These are phyloP conservation scores for Hydnum rufescens DNA, from an alignment of 768 basidiomycete species.

Conservation along the genomic window DNA sequence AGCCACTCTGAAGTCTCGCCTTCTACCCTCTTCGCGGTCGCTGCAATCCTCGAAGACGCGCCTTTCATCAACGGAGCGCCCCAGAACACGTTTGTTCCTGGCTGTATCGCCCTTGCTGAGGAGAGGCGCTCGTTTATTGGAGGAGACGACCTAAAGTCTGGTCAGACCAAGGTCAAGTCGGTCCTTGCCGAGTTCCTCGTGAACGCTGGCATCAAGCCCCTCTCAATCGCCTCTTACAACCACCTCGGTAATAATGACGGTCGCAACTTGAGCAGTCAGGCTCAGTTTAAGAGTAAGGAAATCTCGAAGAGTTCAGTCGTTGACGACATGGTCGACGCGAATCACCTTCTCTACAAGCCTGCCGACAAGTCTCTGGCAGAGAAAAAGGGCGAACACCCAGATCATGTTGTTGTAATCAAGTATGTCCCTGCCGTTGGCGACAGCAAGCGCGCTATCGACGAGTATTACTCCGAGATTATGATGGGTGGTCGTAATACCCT, in stretches of 20 bases:
- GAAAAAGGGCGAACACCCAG: slow-evolving; percentile 86
- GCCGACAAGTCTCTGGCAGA: slow-evolving; percentile 17
- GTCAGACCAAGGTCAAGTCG: slow-evolving; percentile 93
- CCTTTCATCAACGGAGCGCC: slow-evolving; percentile 97
- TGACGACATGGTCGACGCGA: slow-evolving; percentile 93
- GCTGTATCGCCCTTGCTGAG: slow-evolving; percentile 84
- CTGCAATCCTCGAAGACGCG: slow-evolving; percentile 82
- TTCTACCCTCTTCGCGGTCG: slow-evolving; percentile 88
- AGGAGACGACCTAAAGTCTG: slow-evolving; percentile 94
- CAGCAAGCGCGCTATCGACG: slow-evolving; percentile 97
- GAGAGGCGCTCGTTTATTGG: slow-evolving; percentile 80
- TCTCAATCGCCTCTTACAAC: slow-evolving; percentile 95
- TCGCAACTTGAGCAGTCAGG: slow-evolving; percentile 70
- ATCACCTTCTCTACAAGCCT: slow-evolving; percentile 77
- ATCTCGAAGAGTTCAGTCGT: slow-evolving; percentile 94
- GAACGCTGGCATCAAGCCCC: slow-evolving; percentile 94
- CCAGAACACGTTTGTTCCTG: slow-evolving; percentile 97
- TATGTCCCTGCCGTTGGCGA: slow-evolving; percentile 93
- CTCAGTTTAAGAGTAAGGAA: slow-evolving; percentile 96
- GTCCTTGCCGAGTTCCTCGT: slow-evolving; percentile 97
- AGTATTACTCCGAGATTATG: slow-evolving; percentile 96
- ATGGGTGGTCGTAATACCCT: slow-evolving; percentile 88
- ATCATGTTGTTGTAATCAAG: slow-evolving; percentile 94
- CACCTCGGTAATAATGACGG: slow-evolving; percentile 98
- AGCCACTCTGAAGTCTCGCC: slow-evolving; percentile 94